Conservation (phyloP, 2,329 filamentous ascomycete genomes). For the Fusarium mangiferae region DNA sequence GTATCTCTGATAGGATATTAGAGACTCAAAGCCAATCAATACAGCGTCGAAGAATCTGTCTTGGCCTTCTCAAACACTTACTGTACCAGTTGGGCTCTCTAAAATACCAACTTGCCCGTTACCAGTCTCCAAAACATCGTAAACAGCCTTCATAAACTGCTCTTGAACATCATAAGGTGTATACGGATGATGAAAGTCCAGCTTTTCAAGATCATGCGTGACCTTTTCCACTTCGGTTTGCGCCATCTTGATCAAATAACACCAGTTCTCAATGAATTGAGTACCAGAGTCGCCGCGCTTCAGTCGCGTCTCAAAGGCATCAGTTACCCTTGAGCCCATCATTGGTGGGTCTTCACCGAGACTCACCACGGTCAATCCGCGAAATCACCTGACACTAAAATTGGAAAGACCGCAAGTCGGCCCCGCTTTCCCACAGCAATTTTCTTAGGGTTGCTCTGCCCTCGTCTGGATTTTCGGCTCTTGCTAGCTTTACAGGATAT, state of each 20-base stretch:
- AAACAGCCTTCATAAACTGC: slow-evolving; percentile 87
- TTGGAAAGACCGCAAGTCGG: background rate
- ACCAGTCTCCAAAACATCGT: slow-evolving; percentile 76
- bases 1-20: background rate
- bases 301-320: slow-evolving; percentile 23
- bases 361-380: slow-evolving; percentile 35
- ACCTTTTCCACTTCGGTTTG: slow-evolving; percentile 30
- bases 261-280: background rate
- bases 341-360: slow-evolving; percentile 34
- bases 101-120: slow-evolving; percentile 86
- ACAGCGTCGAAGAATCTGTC: no score
- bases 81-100: slow-evolving; percentile 90
- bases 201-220: slow-evolving; percentile 42
- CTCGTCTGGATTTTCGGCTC: slow-evolving; percentile 53
- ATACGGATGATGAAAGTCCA: slow-evolving; percentile 87
- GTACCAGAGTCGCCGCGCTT: background rate
- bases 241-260: slow-evolving; percentile 29
- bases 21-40: background rate
- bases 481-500: slow-evolving; percentile 50
- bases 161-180: slow-evolving; percentile 88
- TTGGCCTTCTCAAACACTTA: slow-evolving; percentile 44
- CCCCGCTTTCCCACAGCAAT: slow-evolving; percentile 24
- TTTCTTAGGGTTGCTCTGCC: slow-evolving; percentile 55
- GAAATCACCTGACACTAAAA: slow-evolving; percentile 46
- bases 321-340: slow-evolving; percentile 13